These are phyloP conservation scores for Gossypium davidsonii DNA, from an alignment of 441 rosid genomes.

Conservation along the genomic window DNA sequence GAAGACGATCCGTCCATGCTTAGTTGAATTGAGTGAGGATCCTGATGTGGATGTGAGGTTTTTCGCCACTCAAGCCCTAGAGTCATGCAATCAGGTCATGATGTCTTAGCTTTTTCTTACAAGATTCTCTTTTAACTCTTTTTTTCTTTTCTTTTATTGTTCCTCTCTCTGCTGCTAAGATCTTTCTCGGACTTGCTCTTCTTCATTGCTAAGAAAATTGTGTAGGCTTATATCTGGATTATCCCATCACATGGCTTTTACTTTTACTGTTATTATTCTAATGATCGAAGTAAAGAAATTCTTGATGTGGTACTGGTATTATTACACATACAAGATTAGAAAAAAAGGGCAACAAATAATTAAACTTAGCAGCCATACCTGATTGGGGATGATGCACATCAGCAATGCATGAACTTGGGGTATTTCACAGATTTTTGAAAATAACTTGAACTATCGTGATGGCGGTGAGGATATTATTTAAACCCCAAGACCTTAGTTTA, in stretches of 20 bases:
- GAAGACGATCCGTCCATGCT: constrained; percentile 55
- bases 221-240: background rate
- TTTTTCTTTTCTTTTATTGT: background rate
- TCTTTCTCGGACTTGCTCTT: background rate
- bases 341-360: background rate
- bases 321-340: no score
- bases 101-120: constrained; percentile 28
- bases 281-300: background rate
- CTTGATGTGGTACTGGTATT: background rate
- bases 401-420: no score
- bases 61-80: constrained; percentile 59
- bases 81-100: constrained; percentile 52
- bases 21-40: constrained; percentile 66
- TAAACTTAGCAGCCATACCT: background rate
- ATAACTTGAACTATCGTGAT: no score
- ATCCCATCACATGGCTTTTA: background rate
- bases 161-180: background rate
- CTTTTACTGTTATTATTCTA: background rate
- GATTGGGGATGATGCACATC: background rate
- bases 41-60: constrained; percentile 80
- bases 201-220: background rate
- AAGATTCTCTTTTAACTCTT: constrained; percentile 12
- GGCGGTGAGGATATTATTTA: background rate
- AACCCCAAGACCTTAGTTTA: background rate
- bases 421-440: no score